A percentile compares a stretch with the other conserved stretches of the same genome.
phyloP scores from a whole-genome alignment of 345 rosid genomes.

The Sisymbrium altissimum region DNA sequence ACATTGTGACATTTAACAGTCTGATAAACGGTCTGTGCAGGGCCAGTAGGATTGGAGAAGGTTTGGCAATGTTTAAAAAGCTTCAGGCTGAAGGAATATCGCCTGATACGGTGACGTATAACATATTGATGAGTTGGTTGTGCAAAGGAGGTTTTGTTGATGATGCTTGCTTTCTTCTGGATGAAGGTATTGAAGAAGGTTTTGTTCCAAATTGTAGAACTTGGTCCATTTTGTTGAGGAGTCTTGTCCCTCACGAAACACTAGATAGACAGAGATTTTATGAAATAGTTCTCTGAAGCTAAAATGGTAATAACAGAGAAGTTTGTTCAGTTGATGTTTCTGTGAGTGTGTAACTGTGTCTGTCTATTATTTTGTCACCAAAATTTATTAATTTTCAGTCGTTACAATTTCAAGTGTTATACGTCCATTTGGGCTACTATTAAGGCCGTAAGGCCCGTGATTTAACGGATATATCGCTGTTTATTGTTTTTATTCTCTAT shows the following conservation, averaged over 20 bases:
- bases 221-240: slow-evolving; percentile 63
- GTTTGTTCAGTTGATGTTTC: neutral
- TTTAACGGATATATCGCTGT: neutral
- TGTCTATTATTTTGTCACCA: neutral
- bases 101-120: slow-evolving; percentile 77
- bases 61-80: slow-evolving; percentile 56
- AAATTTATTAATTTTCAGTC: neutral
- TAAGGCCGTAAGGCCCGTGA: neutral
- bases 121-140: slow-evolving; percentile 73
- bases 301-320: neutral
- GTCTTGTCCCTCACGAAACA: slow-evolving; percentile 26
- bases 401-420: neutral
- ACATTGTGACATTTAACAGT: slow-evolving; percentile 76
- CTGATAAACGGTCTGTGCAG: slow-evolving; percentile 78
- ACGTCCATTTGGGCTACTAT: neutral
- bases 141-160: slow-evolving; percentile 55
- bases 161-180: slow-evolving; percentile 59
- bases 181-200: slow-evolving; percentile 48
- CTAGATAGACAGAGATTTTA: slow-evolving; percentile 11
- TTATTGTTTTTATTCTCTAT: neutral
- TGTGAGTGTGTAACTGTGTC: neutral
- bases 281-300: neutral
- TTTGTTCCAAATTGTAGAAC: slow-evolving; percentile 61
- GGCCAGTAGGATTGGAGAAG: slow-evolving; percentile 53
- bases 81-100: slow-evolving; percentile 61